Evolutionary conservation across 2,329 filamentous ascomycete genomes (phyloP).

Genomic region (Sordariomycetes sp.): DNA sequence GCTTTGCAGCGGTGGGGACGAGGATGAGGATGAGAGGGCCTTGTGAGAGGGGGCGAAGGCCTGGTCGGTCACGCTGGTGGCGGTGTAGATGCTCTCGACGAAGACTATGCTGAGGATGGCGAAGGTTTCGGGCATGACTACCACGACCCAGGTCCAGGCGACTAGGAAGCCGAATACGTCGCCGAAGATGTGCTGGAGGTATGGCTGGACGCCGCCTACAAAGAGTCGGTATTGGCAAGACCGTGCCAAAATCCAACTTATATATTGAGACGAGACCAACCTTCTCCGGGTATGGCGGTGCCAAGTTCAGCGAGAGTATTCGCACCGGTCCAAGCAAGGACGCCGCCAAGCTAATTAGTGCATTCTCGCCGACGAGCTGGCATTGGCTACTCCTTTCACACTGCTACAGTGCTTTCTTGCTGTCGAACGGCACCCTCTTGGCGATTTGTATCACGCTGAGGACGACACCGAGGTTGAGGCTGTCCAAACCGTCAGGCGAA

Average conservation of each 20-base stretch:
- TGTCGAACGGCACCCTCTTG: conserved; percentile 90
- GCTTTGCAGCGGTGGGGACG: too few species aligned
- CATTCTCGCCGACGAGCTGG: too few species aligned
- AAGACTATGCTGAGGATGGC: conserved; percentile 56
- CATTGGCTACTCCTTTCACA: too few species aligned
- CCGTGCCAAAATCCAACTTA: background rate
- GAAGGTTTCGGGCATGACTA: conserved; percentile 52
- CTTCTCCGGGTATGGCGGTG: conserved; percentile 51
- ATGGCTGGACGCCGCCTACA: conserved; percentile 51
- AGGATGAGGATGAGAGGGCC: conserved; percentile 38
- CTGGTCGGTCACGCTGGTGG: conserved; percentile 32
- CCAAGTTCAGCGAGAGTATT: conserved; percentile 52
- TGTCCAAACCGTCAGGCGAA: conserved; percentile 25
- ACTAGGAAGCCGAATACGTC: conserved; percentile 52
- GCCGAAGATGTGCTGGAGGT: conserved; percentile 49
- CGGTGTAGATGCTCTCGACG: conserved; percentile 47
- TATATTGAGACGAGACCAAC: conserved; percentile 15
- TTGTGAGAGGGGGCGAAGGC: conserved; percentile 34
- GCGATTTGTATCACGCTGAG: conserved; percentile 97
- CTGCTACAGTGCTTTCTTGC: too few species aligned
- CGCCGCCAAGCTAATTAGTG: conserved; percentile 48
- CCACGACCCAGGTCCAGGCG: conserved; percentile 56
- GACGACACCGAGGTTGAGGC: conserved; percentile 89
- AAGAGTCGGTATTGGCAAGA: background rate
- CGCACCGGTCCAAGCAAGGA: conserved; percentile 54